Conservation (phyloP, 305 asterid species). For the Euphrasia arctica region DNA sequence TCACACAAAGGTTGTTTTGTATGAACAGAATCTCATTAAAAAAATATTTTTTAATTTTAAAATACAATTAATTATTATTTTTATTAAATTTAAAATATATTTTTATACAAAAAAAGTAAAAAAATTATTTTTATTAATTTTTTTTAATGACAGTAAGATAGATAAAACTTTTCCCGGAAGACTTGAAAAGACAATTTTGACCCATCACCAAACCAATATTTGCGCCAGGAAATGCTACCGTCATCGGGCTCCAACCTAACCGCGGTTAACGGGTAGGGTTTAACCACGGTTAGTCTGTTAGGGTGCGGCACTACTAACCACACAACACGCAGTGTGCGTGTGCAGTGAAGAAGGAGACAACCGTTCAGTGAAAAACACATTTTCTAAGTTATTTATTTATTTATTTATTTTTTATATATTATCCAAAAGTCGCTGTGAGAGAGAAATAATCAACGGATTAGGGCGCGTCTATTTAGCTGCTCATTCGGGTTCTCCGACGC, state of each 20-base stretch:
- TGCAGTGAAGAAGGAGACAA: slow-evolving; percentile 64
- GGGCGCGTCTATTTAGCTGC: slow-evolving; percentile 54
- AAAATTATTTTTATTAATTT: too few relatives aligned
- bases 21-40: too few relatives aligned
- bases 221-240: slow-evolving; percentile 27
- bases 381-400: background rate
- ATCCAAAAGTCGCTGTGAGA: slow-evolving; percentile 24
- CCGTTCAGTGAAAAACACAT: slow-evolving; percentile 41
- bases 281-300: slow-evolving; percentile 33
- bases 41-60: too few relatives aligned
- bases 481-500: slow-evolving; percentile 41
- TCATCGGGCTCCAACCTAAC: slow-evolving; percentile 29
- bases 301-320: slow-evolving; percentile 20
- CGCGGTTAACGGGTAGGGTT: background rate
- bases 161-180: background rate
- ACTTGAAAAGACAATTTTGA: slow-evolving; percentile 14
- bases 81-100: too few relatives aligned
- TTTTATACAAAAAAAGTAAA: too few relatives aligned
- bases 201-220: slow-evolving; percentile 23
- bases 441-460: slow-evolving; percentile 35
- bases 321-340: slow-evolving; percentile 37
- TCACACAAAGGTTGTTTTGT: too few relatives aligned
- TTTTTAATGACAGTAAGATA: background rate
- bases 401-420: background rate
- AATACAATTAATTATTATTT: too few relatives aligned